Percentiles rank a stretch among this genome's conserved stretches.
Evolutionary conservation across 2,329 filamentous ascomycete species (phyloP).

Genomic region (Fusarium sp.): DNA sequence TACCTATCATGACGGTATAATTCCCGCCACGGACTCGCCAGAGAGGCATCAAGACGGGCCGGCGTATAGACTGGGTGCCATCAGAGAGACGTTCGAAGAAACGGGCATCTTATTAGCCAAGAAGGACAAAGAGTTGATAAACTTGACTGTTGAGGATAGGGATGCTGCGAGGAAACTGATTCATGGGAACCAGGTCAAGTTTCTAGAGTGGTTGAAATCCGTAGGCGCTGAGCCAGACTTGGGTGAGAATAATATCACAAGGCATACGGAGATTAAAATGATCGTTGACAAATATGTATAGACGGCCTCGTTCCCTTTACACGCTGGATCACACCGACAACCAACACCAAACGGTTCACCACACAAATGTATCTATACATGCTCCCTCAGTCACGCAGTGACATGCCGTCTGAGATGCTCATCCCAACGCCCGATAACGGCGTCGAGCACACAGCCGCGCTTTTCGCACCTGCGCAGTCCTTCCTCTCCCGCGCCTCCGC

Average conservation of each 20-base stretch:
- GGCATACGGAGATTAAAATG: neutral
- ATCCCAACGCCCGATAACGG: slow-evolving; percentile 81
- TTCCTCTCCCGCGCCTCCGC: slow-evolving; percentile 77
- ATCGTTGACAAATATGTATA: slow-evolving; percentile 48
- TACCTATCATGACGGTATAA: slow-evolving; percentile 78
- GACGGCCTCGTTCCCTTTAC: slow-evolving; percentile 85
- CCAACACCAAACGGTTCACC: slow-evolving; percentile 82
- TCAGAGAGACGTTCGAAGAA: slow-evolving; percentile 96
- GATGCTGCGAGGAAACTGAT: slow-evolving; percentile 78
- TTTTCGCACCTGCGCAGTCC: slow-evolving; percentile 77
- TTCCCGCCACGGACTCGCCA: slow-evolving; percentile 62
- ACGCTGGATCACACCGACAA: slow-evolving; percentile 88
- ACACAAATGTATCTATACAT: slow-evolving; percentile 99
- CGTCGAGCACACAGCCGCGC: slow-evolving; percentile 77
- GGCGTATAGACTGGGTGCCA: slow-evolving; percentile 84
- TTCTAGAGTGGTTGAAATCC: slow-evolving; percentile 73
- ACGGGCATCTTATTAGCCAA: slow-evolving; percentile 86
- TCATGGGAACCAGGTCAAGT: slow-evolving; percentile 75
- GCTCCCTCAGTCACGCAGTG: slow-evolving; percentile 68
- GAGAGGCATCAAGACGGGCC: slow-evolving; percentile 78
- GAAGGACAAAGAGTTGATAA: slow-evolving; percentile 69
- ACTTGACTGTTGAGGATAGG: slow-evolving; percentile 71
- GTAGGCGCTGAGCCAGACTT: slow-evolving; percentile 75
- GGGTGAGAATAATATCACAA: slow-evolving; percentile 60
- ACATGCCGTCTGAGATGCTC: slow-evolving; percentile 63